A percentile compares a stretch with the other conserved stretches of the same genome.
Evolutionary conservation across 2,329 filamentous ascomycete genomes (phyloP).

Genomic region (Alternaria metachromatica): DNA sequence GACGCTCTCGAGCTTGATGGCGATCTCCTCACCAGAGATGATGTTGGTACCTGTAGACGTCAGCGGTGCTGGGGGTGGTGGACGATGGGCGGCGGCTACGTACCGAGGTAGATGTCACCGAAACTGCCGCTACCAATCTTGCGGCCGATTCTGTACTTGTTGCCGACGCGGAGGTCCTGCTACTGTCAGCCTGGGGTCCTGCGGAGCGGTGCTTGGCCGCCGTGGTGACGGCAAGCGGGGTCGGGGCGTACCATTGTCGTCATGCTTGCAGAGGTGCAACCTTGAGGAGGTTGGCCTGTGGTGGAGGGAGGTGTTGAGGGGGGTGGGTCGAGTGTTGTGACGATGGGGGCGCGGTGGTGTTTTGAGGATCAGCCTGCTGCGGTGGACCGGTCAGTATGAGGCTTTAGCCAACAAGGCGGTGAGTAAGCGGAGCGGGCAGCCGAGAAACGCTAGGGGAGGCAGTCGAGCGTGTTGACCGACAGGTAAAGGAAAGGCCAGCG

Average conservation of each 20-base stretch:
- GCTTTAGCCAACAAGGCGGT: slow-evolving; percentile 53
- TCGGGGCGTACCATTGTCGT: slow-evolving; percentile 65
- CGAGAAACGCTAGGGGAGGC: slow-evolving; percentile 27
- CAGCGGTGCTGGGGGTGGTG: slow-evolving; percentile 12
- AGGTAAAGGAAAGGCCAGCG: slow-evolving; percentile 23
- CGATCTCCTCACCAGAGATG: slow-evolving; percentile 98
- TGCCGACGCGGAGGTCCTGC: slow-evolving; percentile 97
- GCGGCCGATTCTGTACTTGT: slow-evolving; percentile 99
- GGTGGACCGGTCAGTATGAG: slow-evolving; percentile 49
- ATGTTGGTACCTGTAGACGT: slow-evolving; percentile 83
- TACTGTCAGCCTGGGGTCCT: slow-evolving; percentile 32
- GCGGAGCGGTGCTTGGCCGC: slow-evolving; percentile 19
- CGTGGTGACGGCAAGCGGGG: slow-evolving; percentile 43
- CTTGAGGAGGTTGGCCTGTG: slow-evolving; percentile 44
- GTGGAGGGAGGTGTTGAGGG: slow-evolving; percentile 10
- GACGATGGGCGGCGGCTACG: slow-evolving; percentile 29
- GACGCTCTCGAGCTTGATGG: slow-evolving; percentile 99
- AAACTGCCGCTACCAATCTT: slow-evolving; percentile 99
- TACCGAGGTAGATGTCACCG: slow-evolving; percentile 94
- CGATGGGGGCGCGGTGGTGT: slow-evolving; percentile 28
- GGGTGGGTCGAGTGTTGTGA: slow-evolving; percentile 28
- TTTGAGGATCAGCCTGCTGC: slow-evolving; percentile 47
- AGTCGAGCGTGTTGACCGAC: slow-evolving; percentile 25
- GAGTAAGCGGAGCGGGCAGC: slow-evolving; percentile 47
- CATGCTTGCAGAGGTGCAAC: slow-evolving; percentile 55